Evolutionary conservation across 2,329 filamentous ascomycete species (phyloP).

Genomic region (Chaetomiaceae sp.): DNA sequence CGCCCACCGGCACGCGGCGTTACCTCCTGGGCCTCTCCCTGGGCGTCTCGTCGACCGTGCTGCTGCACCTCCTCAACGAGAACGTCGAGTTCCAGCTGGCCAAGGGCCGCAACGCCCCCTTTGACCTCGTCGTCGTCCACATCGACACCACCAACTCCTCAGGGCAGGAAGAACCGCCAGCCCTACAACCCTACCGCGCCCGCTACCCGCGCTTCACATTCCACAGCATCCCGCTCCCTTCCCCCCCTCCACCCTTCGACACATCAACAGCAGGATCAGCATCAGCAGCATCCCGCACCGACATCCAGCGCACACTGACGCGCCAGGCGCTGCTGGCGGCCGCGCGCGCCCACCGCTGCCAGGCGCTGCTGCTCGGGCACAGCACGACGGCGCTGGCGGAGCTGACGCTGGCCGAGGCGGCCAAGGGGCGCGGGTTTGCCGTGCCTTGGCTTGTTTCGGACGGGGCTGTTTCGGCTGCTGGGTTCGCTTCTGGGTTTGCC

Average conservation of each 20-base stretch:
- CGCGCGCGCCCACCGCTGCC: slow-evolving; percentile 56
- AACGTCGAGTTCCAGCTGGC: slow-evolving; percentile 62
- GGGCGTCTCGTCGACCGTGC: slow-evolving; percentile 71
- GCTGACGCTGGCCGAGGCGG: slow-evolving; percentile 78
- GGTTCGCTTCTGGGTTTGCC: slow-evolving; percentile 4
- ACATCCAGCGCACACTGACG: slow-evolving; percentile 66
- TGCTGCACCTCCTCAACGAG: slow-evolving; percentile 70
- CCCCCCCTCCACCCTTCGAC: slow-evolving; percentile 22
- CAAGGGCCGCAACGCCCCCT: slow-evolving; percentile 61
- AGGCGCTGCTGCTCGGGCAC: slow-evolving; percentile 74
- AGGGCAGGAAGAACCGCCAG: neutral
- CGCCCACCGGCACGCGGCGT: slow-evolving; percentile 33
- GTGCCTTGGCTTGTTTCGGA: slow-evolving; percentile 80
- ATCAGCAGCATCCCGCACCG: slow-evolving; percentile 53
- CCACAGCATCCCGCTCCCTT: slow-evolving; percentile 51
- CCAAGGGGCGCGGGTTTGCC: slow-evolving; percentile 82
- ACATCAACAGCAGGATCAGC: neutral
- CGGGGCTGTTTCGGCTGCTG: slow-evolving; percentile 44
- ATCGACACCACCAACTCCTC: slow-evolving; percentile 28
- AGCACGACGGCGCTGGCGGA: slow-evolving; percentile 86
- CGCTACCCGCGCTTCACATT: slow-evolving; percentile 65
- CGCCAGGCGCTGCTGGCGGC: slow-evolving; percentile 65
- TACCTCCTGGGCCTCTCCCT: slow-evolving; percentile 79
- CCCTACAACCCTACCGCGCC: slow-evolving; percentile 50
- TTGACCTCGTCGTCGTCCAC: slow-evolving; percentile 60